Conservation (phyloP, 805 yeast genomes). For the Metschnikowia similis region DNA sequence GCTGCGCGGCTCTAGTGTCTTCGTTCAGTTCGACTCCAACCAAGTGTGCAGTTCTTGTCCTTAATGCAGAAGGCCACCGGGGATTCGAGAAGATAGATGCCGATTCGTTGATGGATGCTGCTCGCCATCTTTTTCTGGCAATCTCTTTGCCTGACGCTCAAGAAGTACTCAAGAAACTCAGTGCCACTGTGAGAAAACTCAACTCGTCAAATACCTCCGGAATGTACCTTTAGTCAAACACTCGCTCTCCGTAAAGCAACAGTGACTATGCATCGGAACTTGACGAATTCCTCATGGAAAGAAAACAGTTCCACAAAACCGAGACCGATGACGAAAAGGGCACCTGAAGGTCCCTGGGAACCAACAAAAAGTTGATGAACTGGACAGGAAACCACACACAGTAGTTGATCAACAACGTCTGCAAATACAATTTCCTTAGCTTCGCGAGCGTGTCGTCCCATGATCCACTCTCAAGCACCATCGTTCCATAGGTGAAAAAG, state of each 20-base stretch:
- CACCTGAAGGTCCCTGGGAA: constrained; percentile 75
- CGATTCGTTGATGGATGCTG: constrained; percentile 38
- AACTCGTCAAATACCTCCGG: constrained; percentile 25
- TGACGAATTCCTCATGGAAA: constrained; percentile 67
- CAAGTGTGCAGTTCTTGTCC: constrained; percentile 20
- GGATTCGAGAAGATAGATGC: constrained; percentile 53
- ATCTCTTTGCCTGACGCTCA: constrained; percentile 2
- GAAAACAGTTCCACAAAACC: constrained; percentile 90
- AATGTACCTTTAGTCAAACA: constrained; percentile 18
- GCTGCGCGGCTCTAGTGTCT: constrained; percentile 43
- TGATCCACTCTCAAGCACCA: constrained; percentile 72
- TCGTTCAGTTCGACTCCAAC: constrained; percentile 11
- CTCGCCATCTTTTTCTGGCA: constrained; percentile 5
- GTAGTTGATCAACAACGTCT: constrained; percentile 64
- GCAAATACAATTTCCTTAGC: constrained; percentile 59
- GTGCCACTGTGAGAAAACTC: constrained; percentile 20
- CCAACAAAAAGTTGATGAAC: constrained; percentile 63
- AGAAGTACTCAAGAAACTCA: constrained; percentile 14
- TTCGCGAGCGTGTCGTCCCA: constrained; percentile 59
- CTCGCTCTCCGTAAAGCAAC: neutral
- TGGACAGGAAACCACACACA: constrained; percentile 84
- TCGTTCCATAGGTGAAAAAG: constrained; percentile 81
- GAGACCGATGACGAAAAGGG: constrained; percentile 86
- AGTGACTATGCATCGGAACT: neutral
- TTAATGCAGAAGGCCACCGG: constrained; percentile 59